Evolutionary conservation across 495 filamentous ascomycete species (phyloP).

Genomic region (Aspergillus bridgeri): DNA sequence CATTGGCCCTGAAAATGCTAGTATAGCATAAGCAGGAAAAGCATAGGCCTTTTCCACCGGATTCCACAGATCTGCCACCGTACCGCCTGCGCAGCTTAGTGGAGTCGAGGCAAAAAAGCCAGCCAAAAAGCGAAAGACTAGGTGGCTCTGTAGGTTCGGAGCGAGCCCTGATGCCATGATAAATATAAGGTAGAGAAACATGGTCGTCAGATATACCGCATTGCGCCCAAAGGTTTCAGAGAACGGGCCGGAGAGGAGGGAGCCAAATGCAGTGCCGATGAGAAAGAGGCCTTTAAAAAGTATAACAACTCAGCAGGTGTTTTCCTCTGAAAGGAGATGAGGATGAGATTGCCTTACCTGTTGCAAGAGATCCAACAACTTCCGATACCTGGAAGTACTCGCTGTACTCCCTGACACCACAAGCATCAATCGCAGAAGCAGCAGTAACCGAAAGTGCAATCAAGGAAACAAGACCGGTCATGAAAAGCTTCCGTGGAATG

Average conservation of each 20-base stretch:
- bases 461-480: slow-evolving; percentile 46
- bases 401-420: slow-evolving; percentile 37
- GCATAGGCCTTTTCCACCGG: slow-evolving; percentile 39
- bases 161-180: slow-evolving; percentile 41
- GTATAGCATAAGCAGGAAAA: slow-evolving; percentile 42
- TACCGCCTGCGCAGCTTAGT: slow-evolving; percentile 44
- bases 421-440: slow-evolving; percentile 49
- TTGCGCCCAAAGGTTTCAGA: slow-evolving; percentile 55
- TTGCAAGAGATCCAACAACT: slow-evolving; percentile 45
- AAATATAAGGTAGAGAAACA: slow-evolving; percentile 43
- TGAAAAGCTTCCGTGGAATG: slow-evolving; percentile 27
- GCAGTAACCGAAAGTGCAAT: slow-evolving; percentile 49
- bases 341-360: slow-evolving; percentile 9
- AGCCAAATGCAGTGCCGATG: slow-evolving; percentile 54
- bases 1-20: slow-evolving; percentile 36
- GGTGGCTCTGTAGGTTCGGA: slow-evolving; percentile 40
- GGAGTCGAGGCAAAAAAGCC: slow-evolving; percentile 45
- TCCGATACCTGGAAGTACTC: slow-evolving; percentile 46
- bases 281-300: slow-evolving; percentile 5
- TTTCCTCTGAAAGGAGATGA: background rate
- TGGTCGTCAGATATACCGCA: slow-evolving; percentile 49
- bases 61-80: slow-evolving; percentile 43
- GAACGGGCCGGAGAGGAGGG: slow-evolving; percentile 43
- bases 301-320: background rate
- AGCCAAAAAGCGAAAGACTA: slow-evolving; percentile 45